phyloP scores from a whole-genome alignment of 495 filamentous ascomycete species.

The Daldinia loculata region DNA sequence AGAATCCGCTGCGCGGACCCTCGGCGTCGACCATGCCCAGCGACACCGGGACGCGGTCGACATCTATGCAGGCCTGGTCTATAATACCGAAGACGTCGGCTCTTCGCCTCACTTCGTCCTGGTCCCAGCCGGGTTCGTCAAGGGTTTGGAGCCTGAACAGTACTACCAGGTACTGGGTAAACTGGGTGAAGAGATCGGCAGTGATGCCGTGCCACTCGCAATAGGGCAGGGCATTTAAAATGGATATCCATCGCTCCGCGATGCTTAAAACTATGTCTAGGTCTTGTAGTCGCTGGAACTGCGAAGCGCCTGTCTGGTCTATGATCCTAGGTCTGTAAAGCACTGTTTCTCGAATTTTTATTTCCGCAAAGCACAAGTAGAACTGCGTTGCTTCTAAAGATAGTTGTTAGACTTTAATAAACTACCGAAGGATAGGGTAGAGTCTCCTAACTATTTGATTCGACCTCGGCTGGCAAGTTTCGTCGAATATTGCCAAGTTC shows the following conservation, averaged over 20 bases:
- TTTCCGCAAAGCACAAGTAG: slow-evolving; percentile 27
- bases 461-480: slow-evolving; percentile 26
- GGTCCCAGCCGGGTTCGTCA: slow-evolving; percentile 45
- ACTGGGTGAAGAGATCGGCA: slow-evolving; percentile 52
- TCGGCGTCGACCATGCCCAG: slow-evolving; percentile 30
- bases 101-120: slow-evolving; percentile 26
- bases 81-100: slow-evolving; percentile 35
- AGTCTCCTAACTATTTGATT: slow-evolving; percentile 19
- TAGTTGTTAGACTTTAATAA: slow-evolving; percentile 1
- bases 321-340: slow-evolving; percentile 4
- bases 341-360: slow-evolving; percentile 25
- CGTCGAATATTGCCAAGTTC: slow-evolving; percentile 31
- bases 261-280: slow-evolving; percentile 46
- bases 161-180: slow-evolving; percentile 51
- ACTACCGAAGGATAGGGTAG: neutral
- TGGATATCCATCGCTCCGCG: slow-evolving; percentile 51
- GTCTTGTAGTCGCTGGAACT: slow-evolving; percentile 30
- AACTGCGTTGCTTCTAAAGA: slow-evolving; percentile 23
- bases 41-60: slow-evolving; percentile 14
- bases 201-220: slow-evolving; percentile 49
- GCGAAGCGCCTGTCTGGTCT: slow-evolving; percentile 28
- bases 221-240: slow-evolving; percentile 49
- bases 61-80: slow-evolving; percentile 24
- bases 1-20: slow-evolving; percentile 24
- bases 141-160: slow-evolving; percentile 56